phyloP scores from a whole-genome alignment of 495 filamentous ascomycete species.

The Penicillium goetzii region DNA sequence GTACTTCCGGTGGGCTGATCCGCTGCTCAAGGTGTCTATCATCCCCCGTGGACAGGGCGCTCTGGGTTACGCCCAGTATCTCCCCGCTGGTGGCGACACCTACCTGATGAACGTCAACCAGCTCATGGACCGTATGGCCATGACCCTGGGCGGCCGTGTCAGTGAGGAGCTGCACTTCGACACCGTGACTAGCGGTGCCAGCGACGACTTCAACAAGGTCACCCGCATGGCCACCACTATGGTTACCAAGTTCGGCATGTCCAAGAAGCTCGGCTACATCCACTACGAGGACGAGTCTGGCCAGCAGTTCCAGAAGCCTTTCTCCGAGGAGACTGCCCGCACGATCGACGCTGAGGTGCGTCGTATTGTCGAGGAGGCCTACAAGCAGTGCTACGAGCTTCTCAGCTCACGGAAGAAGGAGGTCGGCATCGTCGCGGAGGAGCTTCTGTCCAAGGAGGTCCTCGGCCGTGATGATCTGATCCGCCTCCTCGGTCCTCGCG shows the following conservation, averaged over 20 bases:
- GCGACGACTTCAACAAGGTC: conserved; percentile 98
- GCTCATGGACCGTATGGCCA: conserved; percentile 99
- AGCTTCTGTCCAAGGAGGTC: conserved; percentile 89
- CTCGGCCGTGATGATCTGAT: conserved; percentile 89
- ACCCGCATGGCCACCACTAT: conserved; percentile 92
- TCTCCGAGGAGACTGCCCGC: conserved; percentile 89
- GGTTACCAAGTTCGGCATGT: conserved; percentile 99
- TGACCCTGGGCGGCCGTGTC: conserved; percentile 94
- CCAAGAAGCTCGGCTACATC: conserved; percentile 84
- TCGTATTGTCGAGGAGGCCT: conserved; percentile 86
- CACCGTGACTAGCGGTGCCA: conserved; percentile 90
- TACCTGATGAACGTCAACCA: conserved; percentile 95
- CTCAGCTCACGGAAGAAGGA: conserved; percentile 84
- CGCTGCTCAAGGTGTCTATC: conserved; percentile 96
- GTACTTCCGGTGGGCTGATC: conserved; percentile 96
- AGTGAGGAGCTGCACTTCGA: conserved; percentile 96
- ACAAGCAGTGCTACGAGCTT: conserved; percentile 84
- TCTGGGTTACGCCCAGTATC: conserved; percentile 93
- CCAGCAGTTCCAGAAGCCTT: conserved; percentile 86
- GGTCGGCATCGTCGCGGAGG: conserved; percentile 88
- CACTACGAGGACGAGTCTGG: conserved; percentile 83
- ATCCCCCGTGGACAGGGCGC: conserved; percentile 94
- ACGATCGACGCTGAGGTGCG: conserved; percentile 90
- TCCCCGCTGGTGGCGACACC: conserved; percentile 79
- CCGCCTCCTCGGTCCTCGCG: conserved; percentile 78